Base-by-base conservation (phyloP, 192 early-diverging fungal genomes). In the Gamsiella multidivaricata region DNA sequence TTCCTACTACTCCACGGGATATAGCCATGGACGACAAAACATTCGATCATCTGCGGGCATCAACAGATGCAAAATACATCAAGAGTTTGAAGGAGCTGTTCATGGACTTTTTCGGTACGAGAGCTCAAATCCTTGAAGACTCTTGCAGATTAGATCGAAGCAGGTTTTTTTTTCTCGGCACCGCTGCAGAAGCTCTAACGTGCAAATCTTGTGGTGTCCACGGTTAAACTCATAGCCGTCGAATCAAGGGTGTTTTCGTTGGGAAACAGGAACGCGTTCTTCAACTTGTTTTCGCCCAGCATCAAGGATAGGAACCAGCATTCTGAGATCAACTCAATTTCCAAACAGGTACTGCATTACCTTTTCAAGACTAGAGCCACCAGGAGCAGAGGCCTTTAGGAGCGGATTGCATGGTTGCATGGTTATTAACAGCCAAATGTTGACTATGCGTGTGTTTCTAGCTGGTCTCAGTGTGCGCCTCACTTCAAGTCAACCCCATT, bases 401-500 rank as follows among this genome's bases (percentile, higher is more conserved):
- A n/a, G n/a, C n/a, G n/a, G n/a, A n/a, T n/a, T n/a, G n/a, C n/a
- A n/a, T n/a, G n/a, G n/a, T n/a, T n/a, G n/a, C n/a, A n/a, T n/a
- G n/a, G n/a, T n/a, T n/a, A n/a, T n/a, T n/a, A n/a, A n/a, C n/a
- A n/a, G n/a, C n/a, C n/a, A n/a, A n/a, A n/a, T n/a, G n/a, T n/a
- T n/a, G n/a, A n/a, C n/a, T n/a, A n/a, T n/a, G n/a, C n/a, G n/a
- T n/a, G n/a, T n/a, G n/a, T 32, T 23, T 43, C 14, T 85, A 97
- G 88, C 71, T 99, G 18, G 86, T 94, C 26, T 96, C 95, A 23
- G 90, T 98, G 4, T 91, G 96, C 45, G 91, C 90, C 1, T 91
- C 94, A 15, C 79, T 99, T 18, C 95, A 94, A 49, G 94, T 97
- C 58, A 92, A 93, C 66, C 98, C 98, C 5, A 88, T 94, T 46